Evolutionary conservation across 2,329 filamentous ascomycete genomes (phyloP).

Genomic region (Verticillium alfalfae): DNA sequence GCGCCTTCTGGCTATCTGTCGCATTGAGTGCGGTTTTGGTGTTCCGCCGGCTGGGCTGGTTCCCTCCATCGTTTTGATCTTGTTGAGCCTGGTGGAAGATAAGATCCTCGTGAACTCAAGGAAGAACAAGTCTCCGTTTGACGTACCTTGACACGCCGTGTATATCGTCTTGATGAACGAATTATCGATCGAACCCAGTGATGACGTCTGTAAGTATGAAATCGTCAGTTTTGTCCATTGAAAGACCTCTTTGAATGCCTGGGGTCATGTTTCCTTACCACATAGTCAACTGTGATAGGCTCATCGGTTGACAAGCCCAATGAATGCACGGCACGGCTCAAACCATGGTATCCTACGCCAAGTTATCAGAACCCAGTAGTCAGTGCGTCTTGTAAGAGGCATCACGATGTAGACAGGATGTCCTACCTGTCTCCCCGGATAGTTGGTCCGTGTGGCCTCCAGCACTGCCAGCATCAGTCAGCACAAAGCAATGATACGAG

Average conservation of each 20-base stretch:
- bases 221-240: background rate
- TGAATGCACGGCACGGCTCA: constrained; percentile 60
- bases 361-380: constrained; percentile 11
- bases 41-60: background rate
- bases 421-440: constrained; percentile 35
- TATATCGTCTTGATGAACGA: constrained; percentile 57
- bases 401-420: background rate
- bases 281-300: constrained; percentile 64
- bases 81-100: background rate
- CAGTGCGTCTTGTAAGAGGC: constrained; percentile 2
- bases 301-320: constrained; percentile 54
- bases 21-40: background rate
- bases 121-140: constrained; percentile 2
- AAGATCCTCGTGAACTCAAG: background rate
- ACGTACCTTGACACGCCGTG: constrained; percentile 47
- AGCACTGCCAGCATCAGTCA: constrained; percentile 31
- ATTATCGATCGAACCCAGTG: constrained; percentile 69
- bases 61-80: background rate
- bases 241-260: background rate
- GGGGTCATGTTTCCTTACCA: constrained; percentile 42
- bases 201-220: constrained; percentile 56
- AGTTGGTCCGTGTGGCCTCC: constrained; percentile 46
- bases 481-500: background rate
- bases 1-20: background rate
- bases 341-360: constrained; percentile 62